Conservation (phyloP, 305 asterid species). For the Caryopteris hybrid region DNA sequence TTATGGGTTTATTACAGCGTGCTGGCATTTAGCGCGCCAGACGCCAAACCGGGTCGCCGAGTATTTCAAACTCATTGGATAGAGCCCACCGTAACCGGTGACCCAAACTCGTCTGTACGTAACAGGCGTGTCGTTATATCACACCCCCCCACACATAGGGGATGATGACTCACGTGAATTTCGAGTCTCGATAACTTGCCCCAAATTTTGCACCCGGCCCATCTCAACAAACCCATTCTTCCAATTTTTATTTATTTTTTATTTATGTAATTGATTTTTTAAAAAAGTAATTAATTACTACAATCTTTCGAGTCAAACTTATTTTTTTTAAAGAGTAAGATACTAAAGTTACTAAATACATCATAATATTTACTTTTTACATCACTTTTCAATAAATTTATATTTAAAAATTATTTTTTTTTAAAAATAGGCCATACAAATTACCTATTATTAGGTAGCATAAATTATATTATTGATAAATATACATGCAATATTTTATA, state of each 20-base stretch:
- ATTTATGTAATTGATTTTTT: too few relatives aligned
- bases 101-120: constrained; percentile 12
- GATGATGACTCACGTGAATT: constrained; percentile 26
- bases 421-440: too few relatives aligned
- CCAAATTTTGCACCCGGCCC: neutral
- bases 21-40: neutral
- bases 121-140: constrained; percentile 6
- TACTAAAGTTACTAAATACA: too few relatives aligned
- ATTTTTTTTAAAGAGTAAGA: too few relatives aligned
- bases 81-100: neutral
- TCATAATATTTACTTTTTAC: too few relatives aligned
- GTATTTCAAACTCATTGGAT: constrained; percentile 10
- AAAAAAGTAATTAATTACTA: too few relatives aligned
- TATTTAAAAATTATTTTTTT: too few relatives aligned
- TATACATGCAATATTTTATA: too few relatives aligned
- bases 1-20: neutral
- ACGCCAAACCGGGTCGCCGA: constrained; percentile 26
- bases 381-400: too few relatives aligned
- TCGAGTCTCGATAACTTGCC: constrained; percentile 5
- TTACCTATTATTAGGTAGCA: too few relatives aligned
- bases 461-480: too few relatives aligned
- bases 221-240: constrained; percentile 18
- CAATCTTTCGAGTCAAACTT: too few relatives aligned
- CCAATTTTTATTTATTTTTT: neutral
- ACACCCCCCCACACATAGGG: neutral